phyloP scores from a whole-genome alignment of 1,284 basidiomycete genomes.

The Dichomitus squalens region DNA sequence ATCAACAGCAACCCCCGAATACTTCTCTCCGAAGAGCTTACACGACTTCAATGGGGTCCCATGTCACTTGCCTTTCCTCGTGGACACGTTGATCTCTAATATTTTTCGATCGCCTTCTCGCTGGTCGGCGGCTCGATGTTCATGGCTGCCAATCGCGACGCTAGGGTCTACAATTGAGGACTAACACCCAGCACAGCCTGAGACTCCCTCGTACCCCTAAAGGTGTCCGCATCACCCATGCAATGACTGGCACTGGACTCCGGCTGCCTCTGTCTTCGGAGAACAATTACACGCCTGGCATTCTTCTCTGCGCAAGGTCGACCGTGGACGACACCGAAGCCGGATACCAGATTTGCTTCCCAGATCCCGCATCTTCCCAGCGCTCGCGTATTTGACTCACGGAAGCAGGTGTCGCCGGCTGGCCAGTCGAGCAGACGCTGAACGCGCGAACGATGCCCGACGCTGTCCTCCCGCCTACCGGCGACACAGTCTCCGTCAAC shows the following conservation, averaged over 20 bases:
- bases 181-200: conserved; percentile 62
- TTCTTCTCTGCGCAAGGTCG: conserved; percentile 82
- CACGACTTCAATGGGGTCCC: conserved; percentile 66
- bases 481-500: conserved; percentile 76
- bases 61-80: conserved; percentile 63
- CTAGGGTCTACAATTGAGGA: conserved; percentile 79
- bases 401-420: conserved; percentile 69
- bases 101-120: conserved; percentile 78
- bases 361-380: conserved; percentile 70
- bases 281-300: conserved; percentile 66
- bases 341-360: conserved; percentile 65
- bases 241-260: conserved; percentile 73
- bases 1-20: too few species aligned
- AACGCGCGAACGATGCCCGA: conserved; percentile 77
- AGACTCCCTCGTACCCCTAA: conserved; percentile 77
- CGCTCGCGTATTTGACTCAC: conserved; percentile 73
- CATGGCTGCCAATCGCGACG: conserved; percentile 78
- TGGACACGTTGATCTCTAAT: conserved; percentile 77
- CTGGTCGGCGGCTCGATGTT: conserved; percentile 78
- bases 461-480: conserved; percentile 81
- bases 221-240: conserved; percentile 81
- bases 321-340: conserved; percentile 63
- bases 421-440: conserved; percentile 78
- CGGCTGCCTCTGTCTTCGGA: conserved; percentile 70
- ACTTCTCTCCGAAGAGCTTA: conserved; percentile 76